A percentile compares a stretch with the other conserved stretches of the same genome.
Evolutionary conservation across 106 monocot genomes (phyloP).

Genomic region (Platanthera zijinensis): DNA sequence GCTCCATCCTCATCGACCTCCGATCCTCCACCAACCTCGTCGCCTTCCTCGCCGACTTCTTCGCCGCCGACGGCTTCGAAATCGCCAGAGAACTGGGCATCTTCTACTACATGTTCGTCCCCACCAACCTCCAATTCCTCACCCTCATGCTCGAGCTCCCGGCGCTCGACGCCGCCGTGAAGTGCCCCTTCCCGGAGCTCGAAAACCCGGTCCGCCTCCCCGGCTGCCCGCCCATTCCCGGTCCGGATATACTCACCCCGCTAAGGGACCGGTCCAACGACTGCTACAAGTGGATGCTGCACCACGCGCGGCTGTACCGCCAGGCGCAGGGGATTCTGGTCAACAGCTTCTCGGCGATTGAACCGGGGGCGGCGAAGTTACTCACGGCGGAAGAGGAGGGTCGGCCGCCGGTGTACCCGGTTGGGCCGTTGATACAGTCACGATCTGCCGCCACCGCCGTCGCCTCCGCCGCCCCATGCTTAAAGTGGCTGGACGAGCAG

Average conservation of each 20-base stretch:
- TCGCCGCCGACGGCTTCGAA: conserved; percentile 41
- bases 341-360: conserved; percentile 47
- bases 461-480: not conserved
- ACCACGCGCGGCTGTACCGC: conserved; percentile 20
- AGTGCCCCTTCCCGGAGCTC: conserved; percentile 33
- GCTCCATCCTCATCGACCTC: conserved; percentile 6
- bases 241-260: conserved; percentile 32
- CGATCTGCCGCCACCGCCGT: not conserved
- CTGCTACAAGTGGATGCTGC: conserved; percentile 34
- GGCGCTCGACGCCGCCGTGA: conserved; percentile 16
- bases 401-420: conserved; percentile 33
- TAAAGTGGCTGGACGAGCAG: conserved; percentile 31
- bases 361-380: conserved; percentile 23
- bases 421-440: conserved; percentile 40
- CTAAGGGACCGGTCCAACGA: conserved; percentile 29
- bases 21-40: conserved; percentile 16
- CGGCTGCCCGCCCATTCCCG: conserved; percentile 56
- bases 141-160: conserved; percentile 50
- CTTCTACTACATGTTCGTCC: conserved; percentile 42
- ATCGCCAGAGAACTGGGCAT: conserved; percentile 26
- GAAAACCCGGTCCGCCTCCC: conserved; percentile 32
- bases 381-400: conserved; percentile 6
- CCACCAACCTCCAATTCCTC: conserved; percentile 27
- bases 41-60: conserved; percentile 45
- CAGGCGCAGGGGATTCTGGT: conserved; percentile 42